phyloP scores from a whole-genome alignment of 768 basidiomycete genomes.

The Polyporus arcularius region DNA sequence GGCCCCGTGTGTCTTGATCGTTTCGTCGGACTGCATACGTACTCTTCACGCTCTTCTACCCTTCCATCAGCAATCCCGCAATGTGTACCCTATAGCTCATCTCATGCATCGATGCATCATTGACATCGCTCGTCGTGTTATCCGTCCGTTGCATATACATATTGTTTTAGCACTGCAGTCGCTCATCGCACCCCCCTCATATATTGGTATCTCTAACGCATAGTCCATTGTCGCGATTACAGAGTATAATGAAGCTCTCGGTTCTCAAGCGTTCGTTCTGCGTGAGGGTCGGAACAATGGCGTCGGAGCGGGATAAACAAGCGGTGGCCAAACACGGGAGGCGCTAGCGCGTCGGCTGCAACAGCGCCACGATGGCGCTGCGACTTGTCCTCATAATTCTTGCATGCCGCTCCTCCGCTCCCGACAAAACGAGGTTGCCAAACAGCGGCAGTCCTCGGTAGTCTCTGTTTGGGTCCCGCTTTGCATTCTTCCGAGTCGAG shows the following conservation, averaged over 20 bases:
- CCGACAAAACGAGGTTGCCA: background rate
- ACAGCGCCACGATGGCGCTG: background rate
- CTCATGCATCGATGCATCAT: conserved; percentile 16
- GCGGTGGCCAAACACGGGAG: background rate
- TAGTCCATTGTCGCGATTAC: background rate
- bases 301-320: background rate
- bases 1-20: conserved; percentile 16
- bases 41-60: background rate
- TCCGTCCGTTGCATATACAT: conserved; percentile 11
- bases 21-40: conserved; percentile 13
- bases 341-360: background rate
- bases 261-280: background rate
- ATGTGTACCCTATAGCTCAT: conserved; percentile 16
- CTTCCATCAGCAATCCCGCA: conserved; percentile 12
- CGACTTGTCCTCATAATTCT: background rate
- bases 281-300: background rate
- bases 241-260: background rate
- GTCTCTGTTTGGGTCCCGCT: background rate
- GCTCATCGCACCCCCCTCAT: conserved; percentile 5
- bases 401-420: background rate
- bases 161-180: conserved; percentile 10
- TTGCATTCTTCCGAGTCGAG: background rate
- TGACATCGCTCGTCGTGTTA: conserved; percentile 17
- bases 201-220: conserved; percentile 9
- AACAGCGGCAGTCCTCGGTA: background rate